Percentiles rank a stretch among this genome's conserved stretches.
These are phyloP conservation scores for Aspergillus uvarum DNA, from an alignment of 2,329 filamentous ascomycete genomes.

Conservation along the genomic window DNA sequence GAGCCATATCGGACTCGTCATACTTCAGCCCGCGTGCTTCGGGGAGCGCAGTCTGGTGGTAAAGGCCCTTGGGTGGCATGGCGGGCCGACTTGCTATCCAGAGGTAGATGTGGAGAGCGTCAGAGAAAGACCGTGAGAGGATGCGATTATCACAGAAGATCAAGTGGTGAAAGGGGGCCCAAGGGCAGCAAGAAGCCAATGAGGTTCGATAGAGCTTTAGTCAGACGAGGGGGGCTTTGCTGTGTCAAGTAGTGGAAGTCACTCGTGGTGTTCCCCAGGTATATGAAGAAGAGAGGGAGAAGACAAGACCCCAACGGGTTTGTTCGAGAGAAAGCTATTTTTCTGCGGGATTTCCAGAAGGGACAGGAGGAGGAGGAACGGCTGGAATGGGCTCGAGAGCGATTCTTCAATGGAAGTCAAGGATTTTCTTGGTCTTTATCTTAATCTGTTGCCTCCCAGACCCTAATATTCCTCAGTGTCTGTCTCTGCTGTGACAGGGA, in stretches of 20 bases:
- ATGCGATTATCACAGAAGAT: background rate
- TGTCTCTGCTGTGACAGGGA: constrained; percentile 7
- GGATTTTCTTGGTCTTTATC: constrained; percentile 12
- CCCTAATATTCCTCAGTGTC: background rate
- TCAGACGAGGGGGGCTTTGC: background rate
- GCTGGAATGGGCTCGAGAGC: constrained; percentile 1
- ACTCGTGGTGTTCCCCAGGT: background rate
- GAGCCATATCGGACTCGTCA: constrained; percentile 40
- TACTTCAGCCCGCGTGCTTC: constrained; percentile 36
- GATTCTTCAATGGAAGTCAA: background rate
- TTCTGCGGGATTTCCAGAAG: background rate
- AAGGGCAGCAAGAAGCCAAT: background rate
- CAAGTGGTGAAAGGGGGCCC: background rate
- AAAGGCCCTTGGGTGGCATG: constrained; percentile 28
- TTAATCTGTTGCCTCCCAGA: constrained; percentile 6
- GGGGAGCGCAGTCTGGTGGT: constrained; percentile 26
- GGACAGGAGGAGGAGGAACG: background rate
- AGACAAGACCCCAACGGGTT: background rate
- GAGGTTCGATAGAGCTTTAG: background rate
- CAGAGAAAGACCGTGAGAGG: constrained; percentile 2
- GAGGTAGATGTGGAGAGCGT: background rate
- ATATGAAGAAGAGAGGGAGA: background rate
- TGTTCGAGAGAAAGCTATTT: background rate
- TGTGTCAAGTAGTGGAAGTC: background rate
- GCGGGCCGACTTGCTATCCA: background rate